phyloP scores from a whole-genome alignment of 345 rosid species.

The Cardamine resedifolia region DNA sequence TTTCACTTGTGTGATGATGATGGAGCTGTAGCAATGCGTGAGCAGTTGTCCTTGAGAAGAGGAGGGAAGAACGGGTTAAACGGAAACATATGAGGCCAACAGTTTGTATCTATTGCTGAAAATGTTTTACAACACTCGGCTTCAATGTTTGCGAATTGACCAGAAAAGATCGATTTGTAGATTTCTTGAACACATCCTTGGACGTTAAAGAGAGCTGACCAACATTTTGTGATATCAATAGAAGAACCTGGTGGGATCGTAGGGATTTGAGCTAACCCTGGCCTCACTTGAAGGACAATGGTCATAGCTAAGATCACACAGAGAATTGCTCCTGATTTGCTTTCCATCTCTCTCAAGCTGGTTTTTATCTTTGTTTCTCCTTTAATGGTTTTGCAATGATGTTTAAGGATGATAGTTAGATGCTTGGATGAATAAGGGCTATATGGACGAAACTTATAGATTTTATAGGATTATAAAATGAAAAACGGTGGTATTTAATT shows the following conservation, averaged over 20 bases:
- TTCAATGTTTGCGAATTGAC: slow-evolving; percentile 1
- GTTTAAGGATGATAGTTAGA: not conserved
- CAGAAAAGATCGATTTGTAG: not conserved
- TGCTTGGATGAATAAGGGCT: not conserved
- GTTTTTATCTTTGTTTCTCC: not conserved
- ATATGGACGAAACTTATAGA: not conserved
- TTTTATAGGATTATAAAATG: not conserved
- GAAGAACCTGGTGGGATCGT: not conserved
- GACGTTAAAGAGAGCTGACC: slow-evolving; percentile 23
- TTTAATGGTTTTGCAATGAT: not conserved
- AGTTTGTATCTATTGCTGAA: not conserved
- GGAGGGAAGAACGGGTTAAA: slow-evolving; percentile 8
- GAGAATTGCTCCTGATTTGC: not conserved
- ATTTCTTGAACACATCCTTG: slow-evolving; percentile 16
- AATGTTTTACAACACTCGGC: slow-evolving; percentile 12
- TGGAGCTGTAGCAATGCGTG: not conserved
- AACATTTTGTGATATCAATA: slow-evolving; percentile 16
- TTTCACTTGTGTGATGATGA: slow-evolving; percentile 16
- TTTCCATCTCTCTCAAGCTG: not conserved
- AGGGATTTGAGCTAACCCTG: not conserved
- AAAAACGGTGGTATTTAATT: not conserved
- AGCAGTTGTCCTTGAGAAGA: slow-evolving; percentile 2
- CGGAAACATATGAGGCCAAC: slow-evolving; percentile 17
- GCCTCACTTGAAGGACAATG: slow-evolving; percentile 12
- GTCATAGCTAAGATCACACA: not conserved